Conservation (phyloP, 176 grass and related monocot species). For the Phoenix dactylifera region DNA sequence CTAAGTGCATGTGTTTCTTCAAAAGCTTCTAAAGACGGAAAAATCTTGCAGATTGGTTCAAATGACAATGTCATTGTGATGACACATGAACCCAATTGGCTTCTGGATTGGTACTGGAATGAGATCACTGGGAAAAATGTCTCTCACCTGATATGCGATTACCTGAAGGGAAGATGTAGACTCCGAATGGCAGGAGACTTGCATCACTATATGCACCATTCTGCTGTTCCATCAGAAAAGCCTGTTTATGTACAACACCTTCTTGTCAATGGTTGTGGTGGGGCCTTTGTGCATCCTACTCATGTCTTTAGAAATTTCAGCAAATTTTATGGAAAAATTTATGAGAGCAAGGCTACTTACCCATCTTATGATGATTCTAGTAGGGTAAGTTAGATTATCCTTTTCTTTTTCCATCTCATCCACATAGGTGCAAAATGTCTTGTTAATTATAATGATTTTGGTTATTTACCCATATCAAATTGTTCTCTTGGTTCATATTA, state of each 20-base stretch:
- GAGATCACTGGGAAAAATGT: conserved; percentile 76
- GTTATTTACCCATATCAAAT: no score
- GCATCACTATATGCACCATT: conserved; percentile 99
- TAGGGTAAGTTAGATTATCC: conserved; percentile 49
- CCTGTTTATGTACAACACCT: conserved; percentile 76
- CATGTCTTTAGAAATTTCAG: conserved; percentile 81
- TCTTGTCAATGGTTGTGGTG: conserved; percentile 93
- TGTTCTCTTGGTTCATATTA: no score
- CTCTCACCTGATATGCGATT: conserved; percentile 67
- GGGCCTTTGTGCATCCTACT: conserved; percentile 94
- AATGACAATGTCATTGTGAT: conserved; percentile 80
- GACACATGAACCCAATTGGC: conserved; percentile 96
- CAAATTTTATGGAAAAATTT: conserved; percentile 66
- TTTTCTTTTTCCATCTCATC: background rate
- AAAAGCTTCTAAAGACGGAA: conserved; percentile 7
- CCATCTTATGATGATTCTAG: conserved; percentile 84
- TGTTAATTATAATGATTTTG: no score
- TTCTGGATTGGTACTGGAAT: conserved; percentile 97
- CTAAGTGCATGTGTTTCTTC: background rate
- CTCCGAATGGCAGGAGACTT: conserved; percentile 90
- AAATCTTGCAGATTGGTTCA: conserved; percentile 60
- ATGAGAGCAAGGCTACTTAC: conserved; percentile 69
- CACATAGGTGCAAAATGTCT: no score
- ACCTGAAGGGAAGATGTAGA: conserved; percentile 77
- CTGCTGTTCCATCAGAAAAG: conserved; percentile 31